Base-by-base conservation (phyloP, 805 yeast species). In the Candida tammaniensis region DNA sequence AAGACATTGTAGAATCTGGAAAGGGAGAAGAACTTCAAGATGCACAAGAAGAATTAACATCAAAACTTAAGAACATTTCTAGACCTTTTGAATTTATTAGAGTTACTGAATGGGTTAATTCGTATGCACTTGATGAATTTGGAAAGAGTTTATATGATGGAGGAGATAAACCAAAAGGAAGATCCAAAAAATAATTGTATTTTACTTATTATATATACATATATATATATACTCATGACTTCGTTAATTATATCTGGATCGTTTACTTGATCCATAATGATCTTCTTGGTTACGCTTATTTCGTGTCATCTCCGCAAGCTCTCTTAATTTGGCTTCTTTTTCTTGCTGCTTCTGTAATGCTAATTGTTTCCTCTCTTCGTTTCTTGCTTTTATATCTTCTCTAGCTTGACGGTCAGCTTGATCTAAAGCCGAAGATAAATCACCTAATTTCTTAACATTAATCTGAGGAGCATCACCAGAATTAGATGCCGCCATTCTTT, bases 341-440 rank as follows among this genome's bases (percentile, higher is more conserved):
- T 57, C 57, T 7, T 35, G 43, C 40, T 61, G 56, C 30, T 59
- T 60, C 28, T 39, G 35, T 7, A 43, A 13, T 0, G 54, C 58
- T 31, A 39, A n/a, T 22, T 57, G 51, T 28, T 43, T 49, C 24
- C 56, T 36, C 28, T 49, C 38, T 35, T 55, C 58, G 35, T 59
- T 59, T 16, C 67, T 33, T 2, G 44, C 32, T 18, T 46, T 43
- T 8, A 51, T 40, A 10, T 49, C 53, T 23, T 47, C 38, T 20
- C 56, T 24, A 3, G 56, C 56, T 18, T 45, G 41, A 24, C 31
- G 20, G 24, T 51, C 91, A 1, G 93, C 95, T 11, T 62, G 60
- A 33, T 77, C 81, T 33, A 91, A 65, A 0, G 97, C 96, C 31
- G 71, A 74, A 1, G 88, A 76, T 16, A 91, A 67, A 20, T 70